Conservation (phyloP, 768 basidiomycete species). For the Artomyces pyxidatus region DNA sequence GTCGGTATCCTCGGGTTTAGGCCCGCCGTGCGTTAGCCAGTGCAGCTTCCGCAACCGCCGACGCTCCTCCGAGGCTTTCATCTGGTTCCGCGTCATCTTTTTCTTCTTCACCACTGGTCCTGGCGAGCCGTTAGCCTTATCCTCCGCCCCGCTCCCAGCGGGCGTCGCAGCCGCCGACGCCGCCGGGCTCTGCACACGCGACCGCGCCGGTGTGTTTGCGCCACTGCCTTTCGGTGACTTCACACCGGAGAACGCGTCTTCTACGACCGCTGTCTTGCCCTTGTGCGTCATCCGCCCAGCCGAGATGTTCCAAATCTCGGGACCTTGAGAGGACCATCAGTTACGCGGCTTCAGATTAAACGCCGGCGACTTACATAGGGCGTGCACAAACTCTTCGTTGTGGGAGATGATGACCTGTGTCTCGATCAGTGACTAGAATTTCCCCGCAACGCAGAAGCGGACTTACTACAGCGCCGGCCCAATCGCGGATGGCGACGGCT, state of each 20-base stretch:
- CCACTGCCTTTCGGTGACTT: slow-evolving; percentile 68
- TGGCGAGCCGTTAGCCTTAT: slow-evolving; percentile 28
- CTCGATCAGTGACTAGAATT: slow-evolving; percentile 15
- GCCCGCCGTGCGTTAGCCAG: slow-evolving; percentile 80
- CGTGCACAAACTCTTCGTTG: slow-evolving; percentile 81
- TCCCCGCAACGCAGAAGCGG: slow-evolving; percentile 9
- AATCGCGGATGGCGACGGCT: slow-evolving; percentile 90
- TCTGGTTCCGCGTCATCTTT: slow-evolving; percentile 82
- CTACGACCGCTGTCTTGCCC: slow-evolving; percentile 80
- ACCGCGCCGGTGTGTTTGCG: slow-evolving; percentile 61
- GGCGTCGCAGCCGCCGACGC: slow-evolving; percentile 70
- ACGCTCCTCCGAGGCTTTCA: slow-evolving; percentile 85
- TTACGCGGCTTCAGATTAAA: slow-evolving; percentile 9
- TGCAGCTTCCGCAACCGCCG: slow-evolving; percentile 68
- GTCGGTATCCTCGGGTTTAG: slow-evolving; percentile 78
- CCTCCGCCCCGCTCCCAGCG: slow-evolving; percentile 72
- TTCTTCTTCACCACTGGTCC: slow-evolving; percentile 72
- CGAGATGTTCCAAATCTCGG: slow-evolving; percentile 94
- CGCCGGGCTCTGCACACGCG: slow-evolving; percentile 60
- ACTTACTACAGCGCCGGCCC: slow-evolving; percentile 84
- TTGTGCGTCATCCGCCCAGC: slow-evolving; percentile 77
- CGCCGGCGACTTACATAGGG: slow-evolving; percentile 53
- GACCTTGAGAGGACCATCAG: slow-evolving; percentile 37
- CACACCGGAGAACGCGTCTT: slow-evolving; percentile 70
- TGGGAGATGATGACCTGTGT: slow-evolving; percentile 89